phyloP scores from a whole-genome alignment of 177 flowering plant species.

The Vitis hybrid region DNA sequence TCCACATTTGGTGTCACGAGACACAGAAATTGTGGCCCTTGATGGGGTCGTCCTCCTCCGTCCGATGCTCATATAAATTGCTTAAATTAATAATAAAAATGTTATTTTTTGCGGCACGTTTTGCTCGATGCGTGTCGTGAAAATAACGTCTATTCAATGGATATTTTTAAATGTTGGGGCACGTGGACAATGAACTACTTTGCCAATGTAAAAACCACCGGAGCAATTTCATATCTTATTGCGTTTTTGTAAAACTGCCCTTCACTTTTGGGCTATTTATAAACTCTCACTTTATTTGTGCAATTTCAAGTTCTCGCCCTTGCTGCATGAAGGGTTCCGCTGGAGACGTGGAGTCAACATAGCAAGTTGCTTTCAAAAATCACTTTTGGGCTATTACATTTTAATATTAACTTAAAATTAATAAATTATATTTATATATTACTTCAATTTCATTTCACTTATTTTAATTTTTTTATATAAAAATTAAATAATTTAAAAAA shows the following conservation, averaged over 20 bases:
- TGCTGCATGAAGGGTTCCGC: no score
- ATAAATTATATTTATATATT: no score
- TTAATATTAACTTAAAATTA: no score
- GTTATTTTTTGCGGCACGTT: conserved; percentile 18
- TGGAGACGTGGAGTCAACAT: no score
- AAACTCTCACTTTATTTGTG: no score
- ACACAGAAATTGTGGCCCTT: conserved; percentile 13
- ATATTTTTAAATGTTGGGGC: conserved; percentile 3
- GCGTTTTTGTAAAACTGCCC: neutral
- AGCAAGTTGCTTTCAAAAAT: no score
- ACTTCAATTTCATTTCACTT: no score
- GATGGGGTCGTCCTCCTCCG: conserved; percentile 1
- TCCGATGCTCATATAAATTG: neutral
- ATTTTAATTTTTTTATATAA: no score
- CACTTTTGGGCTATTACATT: no score
- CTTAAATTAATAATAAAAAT: conserved; percentile 3
- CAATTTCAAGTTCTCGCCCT: no score
- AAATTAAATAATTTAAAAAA: no score
- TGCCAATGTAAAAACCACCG: conserved; percentile 14
- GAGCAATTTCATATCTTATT: neutral
- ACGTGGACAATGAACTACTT: conserved; percentile 15
- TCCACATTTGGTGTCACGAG: conserved; percentile 1
- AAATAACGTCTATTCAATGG: conserved; percentile 8
- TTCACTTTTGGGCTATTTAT: neutral
- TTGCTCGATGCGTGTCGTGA: conserved; percentile 20